These are phyloP conservation scores for Jamesozyma piceae DNA, from an alignment of 805 yeast genomes.

Conservation along the genomic window DNA sequence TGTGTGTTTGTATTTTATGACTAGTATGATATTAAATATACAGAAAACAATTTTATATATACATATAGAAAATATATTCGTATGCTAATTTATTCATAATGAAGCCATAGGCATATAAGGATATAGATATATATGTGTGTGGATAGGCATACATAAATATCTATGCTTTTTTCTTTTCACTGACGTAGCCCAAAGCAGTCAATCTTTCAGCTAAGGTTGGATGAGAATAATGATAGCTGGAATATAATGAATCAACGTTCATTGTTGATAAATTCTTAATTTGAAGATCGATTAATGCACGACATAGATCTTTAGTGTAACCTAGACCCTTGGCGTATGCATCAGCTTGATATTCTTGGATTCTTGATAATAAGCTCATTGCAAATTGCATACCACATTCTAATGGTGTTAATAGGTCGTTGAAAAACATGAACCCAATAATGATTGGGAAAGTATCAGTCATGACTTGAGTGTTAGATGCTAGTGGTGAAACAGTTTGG, in stretches of 20 bases:
- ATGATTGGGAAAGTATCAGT: slow-evolving; percentile 54
- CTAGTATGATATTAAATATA: neutral
- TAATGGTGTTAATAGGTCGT: slow-evolving; percentile 69
- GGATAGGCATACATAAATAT: neutral
- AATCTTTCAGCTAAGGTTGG: slow-evolving; percentile 90
- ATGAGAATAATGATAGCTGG: slow-evolving; percentile 83
- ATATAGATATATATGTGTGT: neutral
- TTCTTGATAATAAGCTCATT: slow-evolving; percentile 67
- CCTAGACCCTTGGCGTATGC: slow-evolving; percentile 71
- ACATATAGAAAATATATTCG: neutral
- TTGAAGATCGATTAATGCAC: slow-evolving; percentile 65
- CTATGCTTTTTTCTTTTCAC: slow-evolving; percentile 24
- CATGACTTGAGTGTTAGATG: slow-evolving; percentile 9
- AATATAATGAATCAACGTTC: slow-evolving; percentile 83
- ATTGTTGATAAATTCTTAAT: slow-evolving; percentile 76
- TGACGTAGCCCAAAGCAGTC: slow-evolving; percentile 48
- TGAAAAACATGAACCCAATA: slow-evolving; percentile 73
- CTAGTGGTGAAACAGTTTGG: neutral
- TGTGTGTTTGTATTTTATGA: too few relatives aligned
- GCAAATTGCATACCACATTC: slow-evolving; percentile 59
- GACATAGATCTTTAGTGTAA: slow-evolving; percentile 55
- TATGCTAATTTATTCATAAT: neutral
- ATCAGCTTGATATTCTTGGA: slow-evolving; percentile 91
- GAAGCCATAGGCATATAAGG: neutral
- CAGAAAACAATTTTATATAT: neutral